Evolutionary conservation across 2,329 filamentous ascomycete species (phyloP).

Genomic region (Colletotrichum cordylinicola): DNA sequence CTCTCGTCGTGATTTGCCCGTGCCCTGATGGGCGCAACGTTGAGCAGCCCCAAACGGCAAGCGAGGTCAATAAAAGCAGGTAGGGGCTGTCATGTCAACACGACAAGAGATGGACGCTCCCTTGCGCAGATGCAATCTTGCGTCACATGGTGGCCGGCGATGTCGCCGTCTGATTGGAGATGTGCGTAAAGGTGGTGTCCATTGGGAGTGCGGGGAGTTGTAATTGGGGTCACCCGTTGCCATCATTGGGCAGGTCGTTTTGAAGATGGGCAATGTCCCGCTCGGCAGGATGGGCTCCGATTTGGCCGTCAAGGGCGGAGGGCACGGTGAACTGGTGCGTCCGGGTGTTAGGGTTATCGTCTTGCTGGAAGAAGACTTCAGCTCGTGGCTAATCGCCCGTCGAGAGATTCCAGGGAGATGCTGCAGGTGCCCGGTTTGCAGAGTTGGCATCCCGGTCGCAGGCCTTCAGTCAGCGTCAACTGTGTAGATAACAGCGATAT

Average conservation of each 20-base stretch:
- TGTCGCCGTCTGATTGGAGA: constrained; percentile 14
- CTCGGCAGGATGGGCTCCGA: not conserved
- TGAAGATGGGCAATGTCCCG: not conserved
- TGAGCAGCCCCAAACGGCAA: not conserved
- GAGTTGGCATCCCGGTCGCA: not conserved
- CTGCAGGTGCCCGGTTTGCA: constrained; percentile 5
- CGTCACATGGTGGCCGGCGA: constrained; percentile 19
- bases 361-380: not conserved
- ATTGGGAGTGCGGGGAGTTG: constrained; percentile 18
- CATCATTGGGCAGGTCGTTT: constrained; percentile 2
- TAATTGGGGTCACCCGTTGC: not conserved
- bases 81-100: not conserved
- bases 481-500: not conserved
- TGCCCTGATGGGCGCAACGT: not conserved
- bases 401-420: not conserved
- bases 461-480: not conserved
- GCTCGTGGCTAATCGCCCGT: not conserved
- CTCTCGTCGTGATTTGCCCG: constrained; percentile 1
- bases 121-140: constrained; percentile 13
- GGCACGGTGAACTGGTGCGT: not conserved
- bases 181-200: not conserved
- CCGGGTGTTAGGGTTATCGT: not conserved
- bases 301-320: not conserved
- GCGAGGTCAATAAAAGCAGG: not conserved
- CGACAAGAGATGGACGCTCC: not conserved